Evolutionary conservation across 2,329 filamentous ascomycete genomes (phyloP), one percentile per base, ranked within the genome.

Genomic region (Xylariaceae sp.): DNA sequence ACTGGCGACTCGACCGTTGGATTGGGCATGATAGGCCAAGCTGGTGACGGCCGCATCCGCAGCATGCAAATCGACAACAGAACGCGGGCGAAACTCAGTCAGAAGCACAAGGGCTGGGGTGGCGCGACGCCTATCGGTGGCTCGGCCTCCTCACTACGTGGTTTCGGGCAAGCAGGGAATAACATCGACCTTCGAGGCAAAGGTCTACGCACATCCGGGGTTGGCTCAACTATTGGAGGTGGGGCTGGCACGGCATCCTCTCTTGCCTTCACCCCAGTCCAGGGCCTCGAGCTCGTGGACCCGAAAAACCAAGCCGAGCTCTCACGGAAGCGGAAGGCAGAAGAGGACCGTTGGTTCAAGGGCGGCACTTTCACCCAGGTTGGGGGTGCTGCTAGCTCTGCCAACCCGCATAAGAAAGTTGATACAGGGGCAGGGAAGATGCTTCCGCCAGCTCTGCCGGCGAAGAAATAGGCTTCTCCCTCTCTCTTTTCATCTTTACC

Each of bases 61-160:
- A 87, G 86, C 33, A 80, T 89, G 46, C 92, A 97, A 71, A 88
- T 99, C 65, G 94, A 99, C 69, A 88, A 94, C 68, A 86, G 93
- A 53, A 99, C 94, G 4, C 84, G 90, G 51, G 94, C 94, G 42
- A 97, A 96, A 70, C 83, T 99, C 41, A 90, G 88, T 66, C 92
- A 92, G 69, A 97, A 96, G 75, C 95, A 93, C 73, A 92, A 95
- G 64, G 94, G 94, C 22, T 99, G 94, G 94, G 93, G 92, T 50
- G 84, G 80, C 42, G 79, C 83, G 71, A 86, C 86, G 34, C 78
- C 82, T 3, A 73, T 83, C 45, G 76, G 79, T 55, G 86, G 86
- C 53, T 80, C 85, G 3, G 88, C 88, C n/a, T 91, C 91, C 1
- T 93, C 90, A 28, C 81, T 97, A 51, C 84, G 89, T 52, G 86